These are phyloP conservation scores for Cephalotrichum gorgonifer DNA, from an alignment of 2,329 filamentous ascomycete species.

Conservation along the genomic window DNA sequence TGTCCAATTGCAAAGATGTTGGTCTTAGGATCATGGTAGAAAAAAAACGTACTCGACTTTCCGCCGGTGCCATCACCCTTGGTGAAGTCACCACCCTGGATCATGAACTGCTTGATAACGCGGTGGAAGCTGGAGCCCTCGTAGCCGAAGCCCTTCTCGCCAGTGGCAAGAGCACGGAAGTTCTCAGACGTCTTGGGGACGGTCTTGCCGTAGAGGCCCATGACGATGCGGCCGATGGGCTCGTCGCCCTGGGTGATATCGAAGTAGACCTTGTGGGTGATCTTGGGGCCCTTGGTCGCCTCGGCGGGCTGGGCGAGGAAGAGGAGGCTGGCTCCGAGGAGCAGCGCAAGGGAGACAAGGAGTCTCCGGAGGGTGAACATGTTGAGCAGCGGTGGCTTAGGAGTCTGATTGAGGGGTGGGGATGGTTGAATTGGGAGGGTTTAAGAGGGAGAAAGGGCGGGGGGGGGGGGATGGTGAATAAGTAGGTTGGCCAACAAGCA, in stretches of 20 bases:
- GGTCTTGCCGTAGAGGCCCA: constrained; percentile 81
- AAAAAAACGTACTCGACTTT: constrained; percentile 60
- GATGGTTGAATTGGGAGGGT: neutral
- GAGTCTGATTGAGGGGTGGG: neutral
- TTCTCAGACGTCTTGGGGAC: constrained; percentile 67
- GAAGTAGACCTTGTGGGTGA: constrained; percentile 92
- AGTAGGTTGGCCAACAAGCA: neutral
- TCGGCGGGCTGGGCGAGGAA: constrained; percentile 67
- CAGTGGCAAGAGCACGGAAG: constrained; percentile 72
- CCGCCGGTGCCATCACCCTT: constrained; percentile 72
- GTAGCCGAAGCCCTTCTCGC: constrained; percentile 80
- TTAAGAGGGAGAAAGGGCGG: neutral
- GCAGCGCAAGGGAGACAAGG: constrained; percentile 61
- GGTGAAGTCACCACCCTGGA: constrained; percentile 85
- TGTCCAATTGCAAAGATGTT: neutral
- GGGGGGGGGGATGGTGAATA: neutral
- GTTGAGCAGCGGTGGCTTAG: constrained; percentile 19
- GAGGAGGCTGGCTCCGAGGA: constrained; percentile 64
- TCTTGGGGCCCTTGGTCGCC: constrained; percentile 80
- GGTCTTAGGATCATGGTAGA: neutral
- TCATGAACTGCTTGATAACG: constrained; percentile 87
- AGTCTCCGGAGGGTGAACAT: constrained; percentile 71
- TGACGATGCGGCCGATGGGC: constrained; percentile 61
- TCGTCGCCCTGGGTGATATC: constrained; percentile 71
- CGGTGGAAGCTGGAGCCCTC: constrained; percentile 78